Base-by-base conservation (phyloP, 768 basidiomycete genomes). In the Rhodotorula kratochvilovae region DNA sequence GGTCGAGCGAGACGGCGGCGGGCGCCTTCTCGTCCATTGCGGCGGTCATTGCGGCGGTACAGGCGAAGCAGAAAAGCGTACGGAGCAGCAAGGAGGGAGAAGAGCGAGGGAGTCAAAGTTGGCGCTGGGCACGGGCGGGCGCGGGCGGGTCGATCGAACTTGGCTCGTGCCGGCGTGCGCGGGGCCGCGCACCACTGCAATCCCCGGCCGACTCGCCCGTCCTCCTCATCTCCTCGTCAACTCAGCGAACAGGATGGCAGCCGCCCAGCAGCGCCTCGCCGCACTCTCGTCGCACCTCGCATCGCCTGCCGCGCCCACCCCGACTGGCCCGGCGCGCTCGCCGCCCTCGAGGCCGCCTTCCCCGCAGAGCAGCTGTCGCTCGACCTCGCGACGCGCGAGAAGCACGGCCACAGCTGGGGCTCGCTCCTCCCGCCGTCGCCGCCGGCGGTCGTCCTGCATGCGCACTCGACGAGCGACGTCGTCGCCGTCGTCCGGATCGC, bases 401-500 rank as follows among this genome's bases (percentile, higher is more conserved):
- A 33, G 15, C 60, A 67, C 59, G 70, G 66, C 51, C 45, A 48
- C 23, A 65, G 68, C 4, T 67, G 42, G 25, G 66, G 68, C 1
- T 60, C 67, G 8, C 51, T 73, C 53, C 27, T 61, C 11, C 61
- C 66, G 33, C 51, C 64, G 0, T 13, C 64, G 2, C 66, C 70
- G 0, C 50, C 75, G 0, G n/a, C 61, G 6, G 53, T 45, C 15
- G 57, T 67, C 21, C 48, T 67, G 57, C 84, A 84, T 58, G 86
- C 86, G 12, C 79, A 79, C 45, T 85, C 82, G 66, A 93, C 92
- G 0, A 85, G 86, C 60, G 92, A 95, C 77, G 90, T 95, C 2
- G 87, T 91, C 66, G 85, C 86, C 72, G 82, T 90, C 50, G 87
- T 94, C 67, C 85, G 88, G 60, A 85, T 93, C 56, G 86, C 91